Evolutionary conservation across 192 early-diverging fungal species (phyloP).

Genomic region (Pilaira anomala): DNA sequence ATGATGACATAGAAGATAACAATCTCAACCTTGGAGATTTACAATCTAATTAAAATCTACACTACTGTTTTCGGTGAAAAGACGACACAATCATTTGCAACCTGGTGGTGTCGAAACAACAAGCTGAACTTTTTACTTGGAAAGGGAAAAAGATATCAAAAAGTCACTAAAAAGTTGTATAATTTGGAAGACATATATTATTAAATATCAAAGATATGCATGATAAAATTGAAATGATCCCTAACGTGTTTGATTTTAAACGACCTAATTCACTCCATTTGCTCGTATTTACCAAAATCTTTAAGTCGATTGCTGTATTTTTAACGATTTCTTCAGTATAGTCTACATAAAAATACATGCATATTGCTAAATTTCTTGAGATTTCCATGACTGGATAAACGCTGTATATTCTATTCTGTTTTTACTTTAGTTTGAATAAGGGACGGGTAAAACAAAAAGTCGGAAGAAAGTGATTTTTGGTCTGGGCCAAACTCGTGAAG

Average conservation of each 20-base stretch:
- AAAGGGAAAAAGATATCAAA: conserved; percentile 13
- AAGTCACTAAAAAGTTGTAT: conserved; percentile 8
- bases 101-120: conserved; percentile 3
- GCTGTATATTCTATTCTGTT: no score
- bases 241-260: conserved; percentile 14
- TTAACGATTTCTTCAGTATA: conserved; percentile 15
- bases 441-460: no score
- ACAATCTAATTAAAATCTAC: not conserved
- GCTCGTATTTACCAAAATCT: conserved; percentile 7
- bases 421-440: no score
- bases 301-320: conserved; percentile 12
- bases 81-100: conserved; percentile 2
- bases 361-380: conserved; percentile 9
- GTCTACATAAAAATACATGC: conserved; percentile 9
- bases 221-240: not conserved
- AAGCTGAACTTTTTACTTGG: no score
- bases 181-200: conserved; percentile 13
- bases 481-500: no score
- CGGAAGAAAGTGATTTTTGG: no score
- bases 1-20: not conserved
- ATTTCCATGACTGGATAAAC: conserved; percentile 9
- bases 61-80: not conserved
- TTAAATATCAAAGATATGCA: conserved; percentile 9
- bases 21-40: not conserved
- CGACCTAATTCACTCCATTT: conserved; percentile 10